These are phyloP conservation scores for Tympanopsis confertula DNA, from an alignment of 2,329 filamentous ascomycete species.

Conservation along the genomic window DNA sequence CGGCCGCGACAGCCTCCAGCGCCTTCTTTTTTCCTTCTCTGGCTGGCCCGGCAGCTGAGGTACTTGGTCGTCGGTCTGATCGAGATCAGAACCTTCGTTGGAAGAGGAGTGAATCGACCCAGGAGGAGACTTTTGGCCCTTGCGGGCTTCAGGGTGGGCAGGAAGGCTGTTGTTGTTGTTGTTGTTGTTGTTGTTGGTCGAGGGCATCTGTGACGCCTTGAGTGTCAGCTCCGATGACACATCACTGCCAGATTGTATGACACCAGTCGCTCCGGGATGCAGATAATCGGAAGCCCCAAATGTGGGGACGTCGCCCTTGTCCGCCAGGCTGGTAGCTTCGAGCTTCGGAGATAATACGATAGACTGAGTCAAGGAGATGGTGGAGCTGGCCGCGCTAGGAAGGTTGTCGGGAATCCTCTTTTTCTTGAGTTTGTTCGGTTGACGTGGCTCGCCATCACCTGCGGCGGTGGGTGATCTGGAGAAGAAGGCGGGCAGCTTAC, in stretches of 20 bases:
- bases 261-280: conserved; percentile 5
- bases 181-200: conserved; percentile 26
- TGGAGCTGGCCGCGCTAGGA: conserved; percentile 1
- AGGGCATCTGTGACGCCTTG: conserved; percentile 31
- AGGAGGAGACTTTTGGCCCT: conserved; percentile 59
- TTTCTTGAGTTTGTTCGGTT: conserved; percentile 86
- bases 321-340: not conserved
- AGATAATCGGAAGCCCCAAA: not conserved
- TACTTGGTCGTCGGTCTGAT: conserved; percentile 52
- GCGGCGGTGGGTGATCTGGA: conserved; percentile 54
- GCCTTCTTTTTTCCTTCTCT: conserved; percentile 57
- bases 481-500: conserved; percentile 59
- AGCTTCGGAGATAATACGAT: not conserved
- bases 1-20: conserved; percentile 61
- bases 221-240: conserved; percentile 32
- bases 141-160: conserved; percentile 46
- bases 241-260: conserved; percentile 11
- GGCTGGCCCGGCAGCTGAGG: conserved; percentile 27
- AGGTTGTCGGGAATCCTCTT: conserved; percentile 42
- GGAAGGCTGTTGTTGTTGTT: conserved; percentile 28
- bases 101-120: conserved; percentile 66
- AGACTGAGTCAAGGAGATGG: not conserved
- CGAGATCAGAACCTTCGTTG: conserved; percentile 73
- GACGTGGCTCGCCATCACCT: conserved; percentile 47
- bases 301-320: not conserved